Base-by-base conservation (phyloP, 495 filamentous ascomycete species). In the Penicillium daleae region DNA sequence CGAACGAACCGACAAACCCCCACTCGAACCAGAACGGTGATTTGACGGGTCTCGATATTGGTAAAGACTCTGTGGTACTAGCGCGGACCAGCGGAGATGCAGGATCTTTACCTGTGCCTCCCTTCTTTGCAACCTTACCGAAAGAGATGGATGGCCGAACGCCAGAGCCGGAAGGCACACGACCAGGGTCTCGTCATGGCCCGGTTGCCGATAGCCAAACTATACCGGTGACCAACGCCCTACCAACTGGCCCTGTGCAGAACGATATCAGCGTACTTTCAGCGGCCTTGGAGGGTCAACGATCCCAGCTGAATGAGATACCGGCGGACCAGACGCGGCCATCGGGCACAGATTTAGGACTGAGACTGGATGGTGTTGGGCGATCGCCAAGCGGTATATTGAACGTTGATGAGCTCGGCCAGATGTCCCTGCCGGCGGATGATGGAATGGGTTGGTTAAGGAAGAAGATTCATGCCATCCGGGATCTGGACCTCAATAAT, bases 361-460 rank as follows among this genome's bases (percentile, higher is more conserved):
- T 42, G 9, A 52, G 55, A 24, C 33, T 21, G 9, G 58, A 62
- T 10, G 55, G 51, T 12, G 10, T 54, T 1, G 59, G 50, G 22
- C 57, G 21, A 33, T 29, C 29, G 24, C 21, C 49, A 58, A 53
- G 37, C 31, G 61, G 60, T 55, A 17, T 49, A 24, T 57, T 68
- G 22, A 62, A 61, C 46, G 44, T 62, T 19, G 67, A 67, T 56
- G 69, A 69, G 49, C 49, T 42, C 46, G 72, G 56, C 2, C 70
- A 72, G n/a, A 59, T 56, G 8, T 65, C 80, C 22, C 78, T 99
- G 52, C 96, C 95, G 0, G 95, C 89, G 66, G 92, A 99, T 74
- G 95, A 99, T 81, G 95, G 95, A 32, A 97, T 96, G 90, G 81
- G 86, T 8, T 74, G 77, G 56, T 75, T 98, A 59, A 81, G 95